Evolutionary conservation across 1,284 basidiomycete genomes (phyloP).

Genomic region (Amylostereum areolatum): DNA sequence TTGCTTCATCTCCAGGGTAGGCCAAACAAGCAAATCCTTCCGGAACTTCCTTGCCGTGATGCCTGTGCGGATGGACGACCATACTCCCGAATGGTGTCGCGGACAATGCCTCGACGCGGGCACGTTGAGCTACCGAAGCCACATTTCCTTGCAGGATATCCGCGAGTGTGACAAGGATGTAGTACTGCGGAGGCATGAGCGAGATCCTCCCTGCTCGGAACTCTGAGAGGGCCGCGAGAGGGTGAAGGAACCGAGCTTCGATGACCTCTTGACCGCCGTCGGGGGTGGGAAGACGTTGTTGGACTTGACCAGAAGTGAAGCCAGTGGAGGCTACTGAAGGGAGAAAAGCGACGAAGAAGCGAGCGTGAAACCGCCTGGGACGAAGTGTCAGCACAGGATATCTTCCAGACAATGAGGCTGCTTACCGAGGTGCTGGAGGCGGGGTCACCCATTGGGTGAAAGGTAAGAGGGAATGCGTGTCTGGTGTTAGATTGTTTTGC

Average conservation of each 20-base stretch:
- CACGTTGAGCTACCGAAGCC: conserved; percentile 35
- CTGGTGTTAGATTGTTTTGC: conserved; percentile 35
- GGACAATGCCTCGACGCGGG: conserved; percentile 41
- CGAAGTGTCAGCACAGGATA: not conserved
- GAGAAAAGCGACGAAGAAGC: conserved; percentile 62
- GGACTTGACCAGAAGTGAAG: conserved; percentile 45
- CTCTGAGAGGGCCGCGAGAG: conserved; percentile 42
- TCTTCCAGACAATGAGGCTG: conserved; percentile 1
- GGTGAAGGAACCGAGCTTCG: conserved; percentile 55
- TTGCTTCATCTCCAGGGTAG: conserved; percentile 64
- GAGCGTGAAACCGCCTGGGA: conserved; percentile 58
- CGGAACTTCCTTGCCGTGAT: conserved; percentile 28
- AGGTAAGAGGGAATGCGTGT: conserved; percentile 43
- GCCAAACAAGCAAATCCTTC: conserved; percentile 44
- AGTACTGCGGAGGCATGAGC: conserved; percentile 69
- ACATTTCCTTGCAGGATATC: conserved; percentile 34
- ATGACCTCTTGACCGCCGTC: conserved; percentile 68
- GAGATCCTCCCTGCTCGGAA: conserved; percentile 43
- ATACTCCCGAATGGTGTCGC: conserved; percentile 50
- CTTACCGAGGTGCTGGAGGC: conserved; percentile 41
- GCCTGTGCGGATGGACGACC: conserved; percentile 45
- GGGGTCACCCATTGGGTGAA: conserved; percentile 74
- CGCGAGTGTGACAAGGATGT: conserved; percentile 54
- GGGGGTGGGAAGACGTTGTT: conserved; percentile 55
- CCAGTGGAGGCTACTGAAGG: conserved; percentile 34